These are phyloP conservation scores for Nemania sp. DNA, from an alignment of 2,329 filamentous ascomycete genomes.

Conservation along the genomic window DNA sequence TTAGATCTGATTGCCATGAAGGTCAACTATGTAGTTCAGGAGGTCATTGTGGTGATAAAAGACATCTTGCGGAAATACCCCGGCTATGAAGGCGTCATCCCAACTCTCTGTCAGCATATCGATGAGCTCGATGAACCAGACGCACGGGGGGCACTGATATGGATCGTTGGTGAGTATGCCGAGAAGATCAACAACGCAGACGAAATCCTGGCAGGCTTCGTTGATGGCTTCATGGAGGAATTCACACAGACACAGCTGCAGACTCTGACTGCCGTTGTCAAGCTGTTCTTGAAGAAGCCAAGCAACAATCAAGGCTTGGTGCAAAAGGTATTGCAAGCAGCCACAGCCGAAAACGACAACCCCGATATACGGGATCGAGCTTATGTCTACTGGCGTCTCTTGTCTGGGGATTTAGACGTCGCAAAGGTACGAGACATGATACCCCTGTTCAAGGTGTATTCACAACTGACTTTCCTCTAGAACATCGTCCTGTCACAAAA, in stretches of 20 bases:
- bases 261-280: conserved; percentile 95
- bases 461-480: conserved; percentile 48
- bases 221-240: conserved; percentile 93
- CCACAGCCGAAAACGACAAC: conserved; percentile 95
- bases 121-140: conserved; percentile 95
- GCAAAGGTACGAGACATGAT: conserved; percentile 70
- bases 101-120: conserved; percentile 92
- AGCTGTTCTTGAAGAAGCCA: conserved; percentile 96
- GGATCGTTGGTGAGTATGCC: conserved; percentile 98
- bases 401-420: conserved; percentile 88
- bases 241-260: conserved; percentile 99
- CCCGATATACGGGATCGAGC: conserved; percentile 96
- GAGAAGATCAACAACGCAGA: conserved; percentile 99
- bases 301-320: conserved; percentile 89
- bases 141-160: conserved; percentile 88
- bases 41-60: conserved; percentile 98
- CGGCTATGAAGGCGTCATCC: conserved; percentile 97
- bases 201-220: conserved; percentile 87
- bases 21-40: conserved; percentile 98
- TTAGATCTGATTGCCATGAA: conserved; percentile 95
- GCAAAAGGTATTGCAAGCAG: conserved; percentile 90
- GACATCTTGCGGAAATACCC: conserved; percentile 98
- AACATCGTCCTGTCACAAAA: conserved; percentile 92
- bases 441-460: background rate
- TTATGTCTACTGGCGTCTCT: conserved; percentile 96